Evolutionary conservation across 352 stramenopile genomes (phyloP), one percentile per base, ranked within the genome.

Genomic region (Phytophthora melonis): DNA sequence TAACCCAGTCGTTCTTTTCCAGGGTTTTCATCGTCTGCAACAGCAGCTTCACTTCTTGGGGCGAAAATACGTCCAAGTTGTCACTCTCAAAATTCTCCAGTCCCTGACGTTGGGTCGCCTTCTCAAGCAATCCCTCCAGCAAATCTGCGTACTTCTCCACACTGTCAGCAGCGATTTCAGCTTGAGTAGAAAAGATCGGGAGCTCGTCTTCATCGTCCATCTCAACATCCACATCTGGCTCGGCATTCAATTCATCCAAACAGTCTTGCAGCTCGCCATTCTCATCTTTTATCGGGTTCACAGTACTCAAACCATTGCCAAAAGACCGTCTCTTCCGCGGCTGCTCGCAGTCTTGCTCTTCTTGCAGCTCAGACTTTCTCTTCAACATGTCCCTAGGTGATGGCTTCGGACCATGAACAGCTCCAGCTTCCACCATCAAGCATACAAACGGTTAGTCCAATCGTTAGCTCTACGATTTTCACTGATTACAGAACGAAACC

Each of bases 61-160:
- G 7, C 16, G 74, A 68, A 32, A 93, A 87, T 19, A 95, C 58
- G 61, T 90, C 79, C 58, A 80, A 47, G 1, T 60, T 57, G 27
- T 83, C 68, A 14, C 34, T 47, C 32, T 84, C 74, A 45, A 83
- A 78, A 18, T 23, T 50, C 3, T 77, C 68, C 18, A 39, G 54
- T 58, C 80, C 76, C 64, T 84, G 81, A 3, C 83, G 77, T 39
- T 73, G 53, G 11, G 74, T 69, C n/a, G 78, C 69, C 5, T 78
- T 65, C 6, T 84, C 68, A 62, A 91, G 25, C 14, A 93, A 63
- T 39, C 67, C 76, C 16, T 73, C 71, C 25, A 96, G 39, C 30
- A 82, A 63, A 5, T 86, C 83, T 0, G 82, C 81, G 66, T 93
- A 93, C 53, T 93, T 94, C 34, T 88, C 87, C 1, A 95, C 74